A percentile compares a stretch with the other conserved stretches of the same genome.
phyloP scores from a whole-genome alignment of 1,284 basidiomycete species.

The Ustilago trichophora region DNA sequence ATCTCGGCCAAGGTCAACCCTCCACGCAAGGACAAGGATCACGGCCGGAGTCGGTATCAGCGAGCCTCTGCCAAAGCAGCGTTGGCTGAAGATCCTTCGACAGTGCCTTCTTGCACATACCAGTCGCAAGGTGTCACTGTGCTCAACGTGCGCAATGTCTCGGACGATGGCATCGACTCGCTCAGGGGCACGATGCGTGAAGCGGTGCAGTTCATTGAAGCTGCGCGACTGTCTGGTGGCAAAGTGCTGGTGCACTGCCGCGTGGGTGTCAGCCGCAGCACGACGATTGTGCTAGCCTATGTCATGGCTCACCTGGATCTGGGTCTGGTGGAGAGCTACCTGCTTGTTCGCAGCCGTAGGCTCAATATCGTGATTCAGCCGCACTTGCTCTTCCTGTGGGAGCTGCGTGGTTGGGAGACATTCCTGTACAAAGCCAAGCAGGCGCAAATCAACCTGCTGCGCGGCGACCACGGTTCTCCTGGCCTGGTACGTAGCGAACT shows the following conservation, averaged over 20 bases:
- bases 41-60: slow-evolving; percentile 28
- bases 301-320: slow-evolving; percentile 92
- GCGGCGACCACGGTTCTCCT: slow-evolving; percentile 11
- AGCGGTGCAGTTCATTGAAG: slow-evolving; percentile 92
- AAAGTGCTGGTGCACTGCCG: slow-evolving; percentile 94
- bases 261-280: slow-evolving; percentile 90
- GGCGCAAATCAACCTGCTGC: slow-evolving; percentile 22
- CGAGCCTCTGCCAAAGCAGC: slow-evolving; percentile 33
- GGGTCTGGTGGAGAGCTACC: slow-evolving; percentile 88
- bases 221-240: slow-evolving; percentile 82
- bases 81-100: slow-evolving; percentile 30
- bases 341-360: slow-evolving; percentile 83
- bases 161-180: slow-evolving; percentile 95
- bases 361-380: slow-evolving; percentile 81
- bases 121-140: slow-evolving; percentile 77
- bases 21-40: slow-evolving; percentile 14
- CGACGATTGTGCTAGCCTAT: slow-evolving; percentile 94
- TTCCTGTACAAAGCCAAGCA: slow-evolving; percentile 38
- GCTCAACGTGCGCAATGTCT: slow-evolving; percentile 82
- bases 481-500: slow-evolving; percentile 10
- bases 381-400: slow-evolving; percentile 90
- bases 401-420: slow-evolving; percentile 87
- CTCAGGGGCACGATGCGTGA: slow-evolving; percentile 85
- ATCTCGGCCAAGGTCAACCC: slow-evolving; percentile 39
- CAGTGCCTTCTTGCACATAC: slow-evolving; percentile 40